Percentiles rank a stretch among this genome's conserved stretches.
phyloP scores from a whole-genome alignment of 1,284 basidiomycete species.

The Somion occarium region DNA sequence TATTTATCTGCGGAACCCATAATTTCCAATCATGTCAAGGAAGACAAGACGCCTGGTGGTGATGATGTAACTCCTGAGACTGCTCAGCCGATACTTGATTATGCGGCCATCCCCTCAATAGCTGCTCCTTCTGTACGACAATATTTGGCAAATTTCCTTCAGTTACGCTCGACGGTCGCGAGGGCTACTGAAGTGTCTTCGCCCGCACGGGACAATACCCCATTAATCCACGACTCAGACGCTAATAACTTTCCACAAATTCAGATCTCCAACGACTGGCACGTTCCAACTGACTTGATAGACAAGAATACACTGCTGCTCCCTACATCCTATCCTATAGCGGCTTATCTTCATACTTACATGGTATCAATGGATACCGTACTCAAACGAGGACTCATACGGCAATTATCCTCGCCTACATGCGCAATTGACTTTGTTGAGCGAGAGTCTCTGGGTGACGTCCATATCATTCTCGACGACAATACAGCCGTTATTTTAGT shows the following conservation, averaged over 20 bases:
- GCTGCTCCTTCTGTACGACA: constrained; percentile 11
- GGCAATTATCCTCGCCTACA: constrained; percentile 36
- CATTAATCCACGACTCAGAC: background rate
- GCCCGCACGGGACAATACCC: background rate
- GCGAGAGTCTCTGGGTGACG: constrained; percentile 48
- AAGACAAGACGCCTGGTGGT: background rate
- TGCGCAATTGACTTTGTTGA: constrained; percentile 56
- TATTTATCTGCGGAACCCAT: background rate
- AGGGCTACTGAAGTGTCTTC: background rate
- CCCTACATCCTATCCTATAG: constrained; percentile 29
- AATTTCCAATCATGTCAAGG: background rate
- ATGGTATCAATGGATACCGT: constrained; percentile 63
- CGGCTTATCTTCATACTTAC: constrained; percentile 50
- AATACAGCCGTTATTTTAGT: constrained; percentile 51
- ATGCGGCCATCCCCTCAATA: background rate
- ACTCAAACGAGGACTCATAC: constrained; percentile 57
- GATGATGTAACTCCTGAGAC: background rate
- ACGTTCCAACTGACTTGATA: constrained; percentile 37
- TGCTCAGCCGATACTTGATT: background rate
- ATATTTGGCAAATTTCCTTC: constrained; percentile 18
- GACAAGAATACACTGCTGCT: constrained; percentile 46
- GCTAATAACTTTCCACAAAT: background rate
- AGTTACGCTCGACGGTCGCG: constrained; percentile 14
- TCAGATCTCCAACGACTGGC: constrained; percentile 2
- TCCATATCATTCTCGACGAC: constrained; percentile 56